Base-by-base conservation (phyloP, 805 yeast species). In the Osmozyma mogii region DNA sequence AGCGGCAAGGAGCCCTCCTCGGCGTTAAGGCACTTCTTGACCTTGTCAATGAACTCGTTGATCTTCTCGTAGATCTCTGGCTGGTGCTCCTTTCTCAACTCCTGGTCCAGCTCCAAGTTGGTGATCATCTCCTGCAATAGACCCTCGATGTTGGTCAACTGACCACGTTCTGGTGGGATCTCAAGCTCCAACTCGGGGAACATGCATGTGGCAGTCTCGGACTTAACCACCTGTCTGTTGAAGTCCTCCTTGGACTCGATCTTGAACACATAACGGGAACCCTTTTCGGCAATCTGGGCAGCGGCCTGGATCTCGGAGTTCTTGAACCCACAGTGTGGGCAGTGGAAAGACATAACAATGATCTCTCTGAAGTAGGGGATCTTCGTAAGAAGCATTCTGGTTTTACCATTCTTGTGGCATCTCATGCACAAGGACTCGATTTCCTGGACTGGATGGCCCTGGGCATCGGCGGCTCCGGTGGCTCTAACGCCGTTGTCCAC, bases 271-370 rank as follows among this genome's bases (percentile, higher is more conserved):
- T 82, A 84, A 46, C 75, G 72, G 14, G 80, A 57, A 19, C 98
- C 99, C 57, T 83, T 84, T 45, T 81, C 89, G 46, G 89, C 94
- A 39, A 92, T 85, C 32, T 74, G 74, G 4, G 92, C 78, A 5
- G 98, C 99, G n/a, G 96, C 82, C 64, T 92, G 98, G 43, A 92
- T 73, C 59, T 92, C 98, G 22, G 84, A 74, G 66, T 85, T 89
- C 52, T 79, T 83, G 52, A 84, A 75, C 1, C 84, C 84, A 65
- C 99, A 92, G 56, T 88, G 96, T 16, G 92, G 89, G 58, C 99
- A 92, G 43, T 78, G 84, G 56, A 92, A 92, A 2, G 96, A 87
- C 94, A 92, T 89, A 34, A 92, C 54, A 29, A 92, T 82, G 30
- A 92, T 75, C 54, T 92, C 96, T 40, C 88, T 68, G 61, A 92